Evolutionary conservation across 768 basidiomycete species (phyloP).

Genomic region (Obba rivulosa): DNA sequence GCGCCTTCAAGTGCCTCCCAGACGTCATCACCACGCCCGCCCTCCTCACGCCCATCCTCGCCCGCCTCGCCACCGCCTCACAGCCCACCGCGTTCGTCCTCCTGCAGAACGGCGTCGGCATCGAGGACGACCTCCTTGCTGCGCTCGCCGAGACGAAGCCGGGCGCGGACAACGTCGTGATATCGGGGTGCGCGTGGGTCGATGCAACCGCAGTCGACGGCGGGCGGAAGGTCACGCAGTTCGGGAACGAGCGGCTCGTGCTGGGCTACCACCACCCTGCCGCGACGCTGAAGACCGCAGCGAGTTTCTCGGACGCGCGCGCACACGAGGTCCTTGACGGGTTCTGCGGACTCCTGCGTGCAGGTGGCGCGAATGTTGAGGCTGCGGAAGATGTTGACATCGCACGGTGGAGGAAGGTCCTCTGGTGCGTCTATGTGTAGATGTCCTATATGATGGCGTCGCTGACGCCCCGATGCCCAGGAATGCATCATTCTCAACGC

Average conservation of each 20-base stretch:
- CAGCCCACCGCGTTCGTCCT: slow-evolving; percentile 22
- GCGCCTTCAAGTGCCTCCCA: slow-evolving; percentile 23
- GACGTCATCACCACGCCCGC: slow-evolving; percentile 19
- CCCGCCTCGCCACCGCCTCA: not conserved
- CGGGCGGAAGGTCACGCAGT: slow-evolving; percentile 21
- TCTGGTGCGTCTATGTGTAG: slow-evolving; percentile 16
- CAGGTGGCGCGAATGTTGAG: slow-evolving; percentile 18
- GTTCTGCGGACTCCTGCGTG: slow-evolving; percentile 16
- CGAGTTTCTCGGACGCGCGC: not conserved
- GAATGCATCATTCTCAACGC: slow-evolving; percentile 28
- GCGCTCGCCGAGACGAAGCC: slow-evolving; percentile 1
- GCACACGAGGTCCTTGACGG: slow-evolving; percentile 11
- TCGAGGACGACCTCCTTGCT: slow-evolving; percentile 22
- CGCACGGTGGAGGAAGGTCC: slow-evolving; percentile 26
- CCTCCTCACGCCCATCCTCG: slow-evolving; percentile 23
- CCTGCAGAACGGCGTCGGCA: slow-evolving; percentile 31
- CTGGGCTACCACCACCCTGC: slow-evolving; percentile 22
- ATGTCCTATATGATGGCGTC: not conserved
- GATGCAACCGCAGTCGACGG: slow-evolving; percentile 25
- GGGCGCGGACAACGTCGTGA: slow-evolving; percentile 9
- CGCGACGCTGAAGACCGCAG: not conserved
- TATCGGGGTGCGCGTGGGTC: slow-evolving; percentile 31
- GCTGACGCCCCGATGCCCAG: slow-evolving; percentile 9
- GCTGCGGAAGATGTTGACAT: slow-evolving; percentile 22
- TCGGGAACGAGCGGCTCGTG: slow-evolving; percentile 21